These are phyloP conservation scores for Beta macrorhiza DNA, from an alignment of 179 eudicot species.

Conservation along the genomic window DNA sequence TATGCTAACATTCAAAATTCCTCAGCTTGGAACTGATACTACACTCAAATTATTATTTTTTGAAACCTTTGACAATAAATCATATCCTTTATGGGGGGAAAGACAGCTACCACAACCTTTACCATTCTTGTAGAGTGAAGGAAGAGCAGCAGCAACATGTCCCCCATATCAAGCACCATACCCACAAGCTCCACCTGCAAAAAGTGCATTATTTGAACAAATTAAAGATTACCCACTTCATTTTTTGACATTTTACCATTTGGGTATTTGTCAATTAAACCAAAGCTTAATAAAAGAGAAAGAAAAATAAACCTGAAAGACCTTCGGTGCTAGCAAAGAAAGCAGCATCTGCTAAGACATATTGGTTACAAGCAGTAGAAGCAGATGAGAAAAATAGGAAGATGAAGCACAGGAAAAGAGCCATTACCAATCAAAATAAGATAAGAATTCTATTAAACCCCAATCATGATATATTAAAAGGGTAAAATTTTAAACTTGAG, in stretches of 20 bases:
- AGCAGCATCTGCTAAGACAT: constrained; percentile 30
- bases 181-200: constrained; percentile 39
- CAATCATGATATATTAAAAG: no score
- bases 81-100: no score
- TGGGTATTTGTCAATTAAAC: constrained; percentile 16
- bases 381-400: constrained; percentile 16
- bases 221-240: constrained; percentile 23
- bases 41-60: no score
- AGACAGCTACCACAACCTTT: constrained; percentile 56
- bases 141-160: constrained; percentile 65
- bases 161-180: constrained; percentile 65
- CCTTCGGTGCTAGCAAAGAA: constrained; percentile 32
- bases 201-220: background rate
- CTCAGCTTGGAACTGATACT: no score
- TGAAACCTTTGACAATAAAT: no score
- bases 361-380: constrained; percentile 32
- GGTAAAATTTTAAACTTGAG: no score
- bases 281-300: background rate
- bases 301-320: constrained; percentile 49
- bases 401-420: constrained; percentile 9
- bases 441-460: no score
- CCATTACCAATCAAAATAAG: constrained; percentile 6
- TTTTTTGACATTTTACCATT: constrained; percentile 11
- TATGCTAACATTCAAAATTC: no score
- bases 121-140: constrained; percentile 53